Base-by-base conservation (phyloP, 257 asterid genomes). In the Cynanchum wilfordii region DNA sequence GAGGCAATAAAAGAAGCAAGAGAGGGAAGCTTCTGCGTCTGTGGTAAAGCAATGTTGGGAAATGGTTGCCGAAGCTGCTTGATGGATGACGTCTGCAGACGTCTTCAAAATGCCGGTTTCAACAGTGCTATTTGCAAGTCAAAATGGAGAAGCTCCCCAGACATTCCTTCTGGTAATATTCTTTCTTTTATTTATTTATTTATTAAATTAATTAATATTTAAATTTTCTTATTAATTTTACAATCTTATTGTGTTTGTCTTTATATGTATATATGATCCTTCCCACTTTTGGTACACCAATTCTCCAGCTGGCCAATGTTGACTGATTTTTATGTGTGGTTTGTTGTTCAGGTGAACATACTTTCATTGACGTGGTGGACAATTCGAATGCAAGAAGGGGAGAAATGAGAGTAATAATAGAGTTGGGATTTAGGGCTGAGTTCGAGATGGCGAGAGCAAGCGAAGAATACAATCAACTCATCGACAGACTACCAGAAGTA, bases 361-460 rank as follows among this genome's bases (percentile, higher is more conserved):
- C 90, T 1, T 93, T 91, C 40, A 17, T 93, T 72, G 98, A 93
- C 33, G 97, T 93, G 51, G 29, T 87, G 36, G 96, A 93, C 70
- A 79, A 69, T 40, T 81, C 98, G 2, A 89, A 84, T 60, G 22
- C 89, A 2, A 86, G 85, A 66, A 91, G 72, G 25, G 86, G 86
- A 25, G 96, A 87, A 75, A 79, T 87, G 24, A 79, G 95, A 47
- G 90, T 93, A 56, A 82, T 91, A 38, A 79, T 93, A 58, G 98
- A 93, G 82, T 54, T 91, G 65, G 86, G 83, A 50, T 87, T 93
- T 47, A 85, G 95, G 47, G 87, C 79, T 3, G 91, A 89, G 45
- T 93, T 93, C 33, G 93, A 93, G 80, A 93, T 93, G 91, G 96
- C 97, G 64, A 88, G 96, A 72, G 91, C 86, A 10, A 82, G 76